A percentile compares a stretch with the other conserved stretches of the same genome.
phyloP scores from a whole-genome alignment of 306 rosid species.

The Gleditsia sinensis region DNA sequence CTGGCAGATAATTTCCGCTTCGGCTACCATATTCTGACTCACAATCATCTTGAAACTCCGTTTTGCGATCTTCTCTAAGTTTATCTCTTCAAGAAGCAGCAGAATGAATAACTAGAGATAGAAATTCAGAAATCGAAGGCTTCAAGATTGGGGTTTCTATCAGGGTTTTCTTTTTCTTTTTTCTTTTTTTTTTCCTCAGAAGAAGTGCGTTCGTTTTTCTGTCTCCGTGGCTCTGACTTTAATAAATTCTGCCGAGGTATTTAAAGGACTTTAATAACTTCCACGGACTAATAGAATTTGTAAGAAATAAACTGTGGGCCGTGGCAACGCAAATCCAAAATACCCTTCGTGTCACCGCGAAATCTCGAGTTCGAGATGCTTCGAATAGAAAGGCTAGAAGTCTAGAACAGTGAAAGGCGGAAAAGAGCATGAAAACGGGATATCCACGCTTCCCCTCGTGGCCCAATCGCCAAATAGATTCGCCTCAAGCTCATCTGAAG shows the following conservation, averaged over 20 bases:
- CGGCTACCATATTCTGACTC: slow-evolving; percentile 54
- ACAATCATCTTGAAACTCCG: slow-evolving; percentile 49
- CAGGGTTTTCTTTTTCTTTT: slow-evolving; percentile 15
- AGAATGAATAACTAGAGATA: background rate
- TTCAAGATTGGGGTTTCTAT: background rate
- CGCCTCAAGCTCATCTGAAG: background rate
- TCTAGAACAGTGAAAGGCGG: background rate
- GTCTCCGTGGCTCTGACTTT: background rate
- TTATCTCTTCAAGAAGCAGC: slow-evolving; percentile 3
- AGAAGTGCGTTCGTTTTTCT: background rate
- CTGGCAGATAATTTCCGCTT: slow-evolving; percentile 62
- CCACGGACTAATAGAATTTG: slow-evolving; percentile 9
- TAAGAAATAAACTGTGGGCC: background rate
- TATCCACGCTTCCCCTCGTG: slow-evolving; percentile 23
- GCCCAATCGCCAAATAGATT: background rate
- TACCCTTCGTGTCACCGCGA: background rate
- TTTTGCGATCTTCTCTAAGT: background rate
- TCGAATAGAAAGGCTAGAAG: background rate
- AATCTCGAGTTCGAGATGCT: background rate
- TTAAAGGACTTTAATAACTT: background rate
- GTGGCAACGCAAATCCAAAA: background rate
- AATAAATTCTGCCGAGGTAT: background rate
- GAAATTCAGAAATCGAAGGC: slow-evolving; percentile 10
- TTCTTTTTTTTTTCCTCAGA: background rate
- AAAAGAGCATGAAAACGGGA: background rate